Evolutionary conservation across 2,329 filamentous ascomycete genomes (phyloP), one percentile per base, ranked within the genome.

Genomic region (Sporothrix euskadiensis): DNA sequence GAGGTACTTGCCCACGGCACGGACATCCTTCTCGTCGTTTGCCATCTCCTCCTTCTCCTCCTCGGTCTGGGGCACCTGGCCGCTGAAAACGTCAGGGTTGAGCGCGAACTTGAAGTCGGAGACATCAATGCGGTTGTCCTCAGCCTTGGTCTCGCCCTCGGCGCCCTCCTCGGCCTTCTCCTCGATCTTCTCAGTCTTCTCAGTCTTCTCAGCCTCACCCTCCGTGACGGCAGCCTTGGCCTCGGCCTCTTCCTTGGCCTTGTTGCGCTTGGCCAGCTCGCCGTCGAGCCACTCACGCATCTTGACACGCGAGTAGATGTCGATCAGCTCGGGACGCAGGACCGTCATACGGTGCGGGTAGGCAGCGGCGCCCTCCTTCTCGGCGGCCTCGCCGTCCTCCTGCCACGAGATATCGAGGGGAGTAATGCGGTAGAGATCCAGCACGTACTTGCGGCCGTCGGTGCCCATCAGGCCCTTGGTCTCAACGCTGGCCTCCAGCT

Each of bases 321-420:
- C 95, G 26, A 99, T 90, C 41, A 99, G 87, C 83, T 99, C 96
- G 16, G 94, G 90, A 77, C 96, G 90, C 73, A 99, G 86, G 41
- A 98, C 94, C 1, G 96, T 94, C 96, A 99, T 99, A 63, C 94
- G 91, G 82, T 99, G 96, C 63, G 96, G 96, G 80, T 99, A 99
- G 73, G 88, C 85, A 71, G 84, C 83, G 72, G 84, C 80, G 75
- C 54, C 71, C 8, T 86, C 84, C 71, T 83, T 81, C 56, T 71
- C 71, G 56, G 56, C 69, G 22, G 41, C 49, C 19, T 84, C 85
- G 77, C 89, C 86, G 80, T 95, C 91, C 77, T 99, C 95, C 78
- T 97, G 87, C 94, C 97, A 99, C 30, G 87, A 83, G 73, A 98
- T 90, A 81, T 99, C 96, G 73, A 98, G 84, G 6, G 96, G 96